A percentile compares a stretch with the other conserved stretches of the same genome.
phyloP scores from a whole-genome alignment of 495 filamentous ascomycete genomes.

The Hypoxylon trugodes region DNA sequence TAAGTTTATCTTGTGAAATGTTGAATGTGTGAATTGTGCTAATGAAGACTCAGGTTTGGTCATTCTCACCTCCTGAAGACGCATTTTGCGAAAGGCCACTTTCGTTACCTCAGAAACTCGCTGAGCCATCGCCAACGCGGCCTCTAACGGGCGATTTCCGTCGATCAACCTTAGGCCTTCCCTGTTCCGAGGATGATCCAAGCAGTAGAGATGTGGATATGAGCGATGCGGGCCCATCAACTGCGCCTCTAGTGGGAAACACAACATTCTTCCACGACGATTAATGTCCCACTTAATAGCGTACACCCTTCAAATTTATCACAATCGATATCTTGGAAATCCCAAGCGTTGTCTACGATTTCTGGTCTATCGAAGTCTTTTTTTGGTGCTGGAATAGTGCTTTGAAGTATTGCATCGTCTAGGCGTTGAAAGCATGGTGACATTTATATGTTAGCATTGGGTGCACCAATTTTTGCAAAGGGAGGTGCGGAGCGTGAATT shows the following conservation, averaged over 20 bases:
- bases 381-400: conserved; percentile 17
- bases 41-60: conserved; percentile 74
- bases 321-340: conserved; percentile 51
- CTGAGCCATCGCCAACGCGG: conserved; percentile 47
- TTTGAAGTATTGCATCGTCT: conserved; percentile 35
- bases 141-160: conserved; percentile 51
- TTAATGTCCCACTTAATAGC: conserved; percentile 21
- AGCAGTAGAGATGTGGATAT: conserved; percentile 54
- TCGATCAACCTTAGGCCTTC: conserved; percentile 28
- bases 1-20: conserved; percentile 50
- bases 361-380: conserved; percentile 19
- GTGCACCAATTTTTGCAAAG: conserved; percentile 14
- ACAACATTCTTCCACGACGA: conserved; percentile 59
- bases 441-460: conserved; percentile 36
- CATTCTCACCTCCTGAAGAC: conserved; percentile 86
- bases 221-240: conserved; percentile 58
- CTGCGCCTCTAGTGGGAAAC: conserved; percentile 49
- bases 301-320: conserved; percentile 42
- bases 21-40: conserved; percentile 16
- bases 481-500: conserved; percentile 12
- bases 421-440: conserved; percentile 38
- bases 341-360: conserved; percentile 36
- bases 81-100: conserved; percentile 55
- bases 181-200: conserved; percentile 34
- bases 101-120: conserved; percentile 48